Evolutionary conservation across 441 rosid genomes (phyloP).

Genomic region (Euphorbia schlechtendalii): DNA sequence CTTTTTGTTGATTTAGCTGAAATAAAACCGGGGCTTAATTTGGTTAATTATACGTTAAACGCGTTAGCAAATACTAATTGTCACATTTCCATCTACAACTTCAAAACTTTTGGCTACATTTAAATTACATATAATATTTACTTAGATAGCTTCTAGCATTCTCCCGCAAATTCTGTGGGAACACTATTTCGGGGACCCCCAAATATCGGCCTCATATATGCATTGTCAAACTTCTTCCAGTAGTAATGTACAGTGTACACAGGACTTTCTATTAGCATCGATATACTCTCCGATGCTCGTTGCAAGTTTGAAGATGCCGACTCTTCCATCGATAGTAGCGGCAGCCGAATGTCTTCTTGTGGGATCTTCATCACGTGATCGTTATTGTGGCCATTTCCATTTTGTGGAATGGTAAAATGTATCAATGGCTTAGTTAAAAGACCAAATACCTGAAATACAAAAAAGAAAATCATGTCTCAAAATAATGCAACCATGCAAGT

Average conservation of each 20-base stretch:
- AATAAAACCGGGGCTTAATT: too few relatives aligned
- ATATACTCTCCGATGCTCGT: constrained; percentile 61
- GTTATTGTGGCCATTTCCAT: constrained; percentile 10
- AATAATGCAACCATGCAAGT: background rate
- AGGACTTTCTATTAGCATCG: constrained; percentile 70
- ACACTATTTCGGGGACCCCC: constrained; percentile 49
- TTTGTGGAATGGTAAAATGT: constrained; percentile 45
- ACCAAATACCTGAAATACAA: constrained; percentile 60
- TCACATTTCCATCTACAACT: background rate
- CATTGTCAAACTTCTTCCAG: constrained; percentile 82
- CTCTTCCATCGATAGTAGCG: constrained; percentile 62
- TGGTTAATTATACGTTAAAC: too few relatives aligned
- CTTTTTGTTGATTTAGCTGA: too few relatives aligned
- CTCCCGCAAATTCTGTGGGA: constrained; percentile 14
- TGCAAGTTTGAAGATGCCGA: constrained; percentile 54
- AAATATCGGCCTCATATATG: constrained; percentile 79
- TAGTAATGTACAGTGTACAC: constrained; percentile 68
- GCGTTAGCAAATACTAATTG: background rate
- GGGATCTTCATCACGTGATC: constrained; percentile 37
- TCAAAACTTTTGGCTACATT: background rate
- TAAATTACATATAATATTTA: too few relatives aligned
- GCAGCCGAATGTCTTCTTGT: constrained; percentile 45
- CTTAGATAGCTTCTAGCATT: constrained; percentile 30
- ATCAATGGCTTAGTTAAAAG: constrained; percentile 78
- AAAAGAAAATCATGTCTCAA: background rate